Conservation (phyloP, 129 eudicot genomes). For the Glebionis coronaria region DNA sequence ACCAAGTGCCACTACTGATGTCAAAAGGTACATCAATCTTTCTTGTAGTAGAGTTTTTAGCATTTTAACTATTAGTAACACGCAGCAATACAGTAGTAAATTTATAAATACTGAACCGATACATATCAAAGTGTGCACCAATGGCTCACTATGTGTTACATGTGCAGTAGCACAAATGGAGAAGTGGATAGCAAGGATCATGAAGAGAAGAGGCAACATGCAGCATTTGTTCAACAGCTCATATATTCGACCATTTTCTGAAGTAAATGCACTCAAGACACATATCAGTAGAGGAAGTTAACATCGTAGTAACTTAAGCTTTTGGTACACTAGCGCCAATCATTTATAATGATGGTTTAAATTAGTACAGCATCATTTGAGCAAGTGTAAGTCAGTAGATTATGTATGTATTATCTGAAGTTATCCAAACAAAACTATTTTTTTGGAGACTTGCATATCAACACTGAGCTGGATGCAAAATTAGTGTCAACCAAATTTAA, state of each 20-base stretch:
- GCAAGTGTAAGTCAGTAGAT: conserved; percentile 13
- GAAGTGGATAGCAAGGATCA: conserved; percentile 37
- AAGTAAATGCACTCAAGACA: conserved; percentile 20
- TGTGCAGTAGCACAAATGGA: conserved; percentile 27
- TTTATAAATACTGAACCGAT: neutral
- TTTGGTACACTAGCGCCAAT: conserved; percentile 19
- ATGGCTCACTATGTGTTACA: conserved; percentile 19
- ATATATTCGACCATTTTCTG: conserved; percentile 50
- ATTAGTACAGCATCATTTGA: conserved; percentile 15
- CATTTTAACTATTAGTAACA: neutral
- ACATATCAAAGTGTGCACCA: neutral
- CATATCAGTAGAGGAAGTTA: conserved; percentile 26
- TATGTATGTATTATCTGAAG: conserved; percentile 22
- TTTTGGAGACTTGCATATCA: too few species aligned
- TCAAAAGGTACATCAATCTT: conserved; percentile 37
- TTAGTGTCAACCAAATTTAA: neutral
- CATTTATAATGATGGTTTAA: conserved; percentile 19
- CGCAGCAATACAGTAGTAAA: neutral
- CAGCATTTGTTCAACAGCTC: conserved; percentile 52
- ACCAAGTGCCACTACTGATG: conserved; percentile 35
- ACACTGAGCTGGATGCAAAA: neutral
- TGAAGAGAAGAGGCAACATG: conserved; percentile 50
- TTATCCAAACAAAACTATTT: too few species aligned
- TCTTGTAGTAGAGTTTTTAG: neutral
- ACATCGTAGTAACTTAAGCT: conserved; percentile 26